These are phyloP conservation scores for Kwoniella botswanensis DNA, from an alignment of 768 basidiomycete species.

Conservation along the genomic window DNA sequence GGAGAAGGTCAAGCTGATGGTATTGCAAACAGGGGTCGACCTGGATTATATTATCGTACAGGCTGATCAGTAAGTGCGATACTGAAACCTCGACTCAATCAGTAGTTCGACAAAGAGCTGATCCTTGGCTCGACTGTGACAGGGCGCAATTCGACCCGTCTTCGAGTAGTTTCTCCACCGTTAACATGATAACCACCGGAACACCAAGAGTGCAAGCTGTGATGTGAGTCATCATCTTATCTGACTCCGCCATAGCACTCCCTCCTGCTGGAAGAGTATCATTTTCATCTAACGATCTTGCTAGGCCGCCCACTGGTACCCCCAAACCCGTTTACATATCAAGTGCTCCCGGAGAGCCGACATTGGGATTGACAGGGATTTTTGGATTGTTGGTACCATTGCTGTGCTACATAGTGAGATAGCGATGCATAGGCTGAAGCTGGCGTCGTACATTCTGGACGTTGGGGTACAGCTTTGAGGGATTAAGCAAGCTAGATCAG, in stretches of 20 bases:
- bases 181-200: slow-evolving; percentile 2
- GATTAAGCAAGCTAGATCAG: background rate
- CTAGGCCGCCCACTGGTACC: slow-evolving; percentile 5
- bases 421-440: background rate
- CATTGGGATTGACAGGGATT: background rate
- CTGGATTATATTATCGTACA: slow-evolving; percentile 10
- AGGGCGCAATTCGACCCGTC: slow-evolving; percentile 6
- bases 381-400: background rate
- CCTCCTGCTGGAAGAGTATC: background rate
- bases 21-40: background rate
- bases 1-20: background rate
- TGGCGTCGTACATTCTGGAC: background rate
- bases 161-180: background rate
- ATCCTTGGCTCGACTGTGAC: background rate
- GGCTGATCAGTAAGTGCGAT: background rate
- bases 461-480: background rate
- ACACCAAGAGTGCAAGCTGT: slow-evolving; percentile 7
- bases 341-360: background rate
- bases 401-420: background rate
- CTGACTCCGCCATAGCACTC: background rate
- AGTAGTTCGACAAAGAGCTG: background rate
- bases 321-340: slow-evolving; percentile 2
- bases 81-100: too few relatives aligned
- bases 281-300: background rate
- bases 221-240: background rate